Conservation (phyloP, 225 moss, liverwort and hornwort species). For the Rhytidiadelphus loreus region DNA sequence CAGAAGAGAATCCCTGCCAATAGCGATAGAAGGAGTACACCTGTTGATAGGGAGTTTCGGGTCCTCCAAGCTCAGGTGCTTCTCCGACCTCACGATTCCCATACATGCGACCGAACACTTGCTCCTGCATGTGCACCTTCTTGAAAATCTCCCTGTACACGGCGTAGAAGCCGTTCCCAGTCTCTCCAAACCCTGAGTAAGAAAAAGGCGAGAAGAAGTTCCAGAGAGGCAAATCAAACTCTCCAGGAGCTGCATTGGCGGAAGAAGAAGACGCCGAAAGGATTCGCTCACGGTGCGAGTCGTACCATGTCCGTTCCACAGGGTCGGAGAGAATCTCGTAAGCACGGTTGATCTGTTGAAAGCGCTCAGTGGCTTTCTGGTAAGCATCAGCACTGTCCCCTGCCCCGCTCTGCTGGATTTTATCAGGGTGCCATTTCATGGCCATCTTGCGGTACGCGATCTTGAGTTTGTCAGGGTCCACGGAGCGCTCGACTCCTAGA, state of each 20-base stretch:
- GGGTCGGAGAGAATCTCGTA: constrained; percentile 93
- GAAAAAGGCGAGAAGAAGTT: constrained; percentile 77
- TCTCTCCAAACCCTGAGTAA: constrained; percentile 74
- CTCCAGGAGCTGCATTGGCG: constrained; percentile 30
- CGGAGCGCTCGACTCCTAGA: constrained; percentile 65
- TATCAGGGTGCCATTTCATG: constrained; percentile 98
- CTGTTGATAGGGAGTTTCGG: constrained; percentile 31
- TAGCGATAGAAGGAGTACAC: constrained; percentile 76
- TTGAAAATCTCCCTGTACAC: constrained; percentile 69
- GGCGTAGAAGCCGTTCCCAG: constrained; percentile 69
- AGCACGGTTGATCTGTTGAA: constrained; percentile 74
- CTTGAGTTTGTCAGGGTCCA: constrained; percentile 60
- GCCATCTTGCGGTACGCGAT: constrained; percentile 81
- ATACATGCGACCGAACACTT: constrained; percentile 74
- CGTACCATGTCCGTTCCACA: constrained; percentile 89
- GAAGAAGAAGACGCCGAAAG: constrained; percentile 23
- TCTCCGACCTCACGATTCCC: constrained; percentile 58
- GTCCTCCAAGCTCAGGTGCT: constrained; percentile 58
- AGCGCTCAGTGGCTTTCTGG: constrained; percentile 68
- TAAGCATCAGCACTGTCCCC: constrained; percentile 40
- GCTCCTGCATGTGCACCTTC: constrained; percentile 81
- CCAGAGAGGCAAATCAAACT: constrained; percentile 77
- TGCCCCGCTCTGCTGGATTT: constrained; percentile 93
- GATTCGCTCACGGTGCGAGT: constrained; percentile 66
- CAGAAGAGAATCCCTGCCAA: constrained; percentile 72